A percentile compares a stretch with the other conserved stretches of the same genome.
phyloP scores from a whole-genome alignment of 805 yeast species.

The Zygosaccharomyces gambellarensis region DNA sequence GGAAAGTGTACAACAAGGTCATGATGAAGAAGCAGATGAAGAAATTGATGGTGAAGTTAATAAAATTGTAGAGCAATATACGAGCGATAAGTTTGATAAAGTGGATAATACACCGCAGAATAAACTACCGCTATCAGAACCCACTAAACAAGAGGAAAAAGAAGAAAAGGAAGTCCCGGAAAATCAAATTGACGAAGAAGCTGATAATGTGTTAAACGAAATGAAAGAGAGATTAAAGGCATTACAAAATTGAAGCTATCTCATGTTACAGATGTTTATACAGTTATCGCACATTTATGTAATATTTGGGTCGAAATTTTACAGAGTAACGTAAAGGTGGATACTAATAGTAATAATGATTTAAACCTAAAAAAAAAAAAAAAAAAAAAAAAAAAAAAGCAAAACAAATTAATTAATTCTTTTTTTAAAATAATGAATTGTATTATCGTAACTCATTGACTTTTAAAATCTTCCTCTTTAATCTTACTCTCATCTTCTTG shows the following conservation, averaged over 20 bases:
- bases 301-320: neutral
- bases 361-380: neutral
- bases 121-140: conserved; percentile 19
- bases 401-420: too few species aligned
- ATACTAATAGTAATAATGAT: neutral
- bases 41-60: conserved; percentile 61
- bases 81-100: conserved; percentile 40
- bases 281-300: neutral
- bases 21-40: conserved; percentile 58
- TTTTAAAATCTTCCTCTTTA: neutral
- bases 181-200: conserved; percentile 54
- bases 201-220: conserved; percentile 67
- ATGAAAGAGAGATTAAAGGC: conserved; percentile 90
- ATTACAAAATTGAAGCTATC: conserved; percentile 50
- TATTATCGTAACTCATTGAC: neutral
- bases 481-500: neutral
- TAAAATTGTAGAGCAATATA: conserved; percentile 48
- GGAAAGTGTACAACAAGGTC: conserved; percentile 62
- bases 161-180: conserved; percentile 39
- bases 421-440: too few species aligned
- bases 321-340: neutral
- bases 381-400: neutral
- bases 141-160: conserved; percentile 19
- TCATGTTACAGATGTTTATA: neutral
- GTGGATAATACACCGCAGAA: conserved; percentile 36